Evolutionary conservation across 805 yeast species (phyloP).

Genomic region (Metschnikowia koreensis): DNA sequence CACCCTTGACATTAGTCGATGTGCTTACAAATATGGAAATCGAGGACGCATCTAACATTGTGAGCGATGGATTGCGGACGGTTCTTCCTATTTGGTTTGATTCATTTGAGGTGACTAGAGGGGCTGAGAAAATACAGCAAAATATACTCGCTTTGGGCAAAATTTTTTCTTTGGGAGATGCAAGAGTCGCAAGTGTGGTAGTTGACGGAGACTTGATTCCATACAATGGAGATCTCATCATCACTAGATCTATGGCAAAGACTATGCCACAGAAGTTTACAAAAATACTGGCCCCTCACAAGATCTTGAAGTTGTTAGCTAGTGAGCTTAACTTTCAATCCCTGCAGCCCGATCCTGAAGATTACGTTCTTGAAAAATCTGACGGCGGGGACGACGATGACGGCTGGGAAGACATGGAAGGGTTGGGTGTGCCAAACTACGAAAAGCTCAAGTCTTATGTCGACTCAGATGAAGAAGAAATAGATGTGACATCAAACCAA

Average conservation of each 20-base stretch:
- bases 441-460: constrained; percentile 62
- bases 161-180: constrained; percentile 59
- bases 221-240: constrained; percentile 58
- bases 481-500: constrained; percentile 30
- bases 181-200: constrained; percentile 45
- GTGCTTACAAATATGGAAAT: constrained; percentile 47
- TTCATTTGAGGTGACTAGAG: constrained; percentile 77
- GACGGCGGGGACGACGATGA: constrained; percentile 38
- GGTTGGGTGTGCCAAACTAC: constrained; percentile 58
- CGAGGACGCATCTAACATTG: constrained; percentile 18
- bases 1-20: constrained; percentile 58
- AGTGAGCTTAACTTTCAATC: constrained; percentile 68
- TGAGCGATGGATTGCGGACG: constrained; percentile 47
- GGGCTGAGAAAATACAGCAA: constrained; percentile 66
- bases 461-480: constrained; percentile 38
- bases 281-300: constrained; percentile 63
- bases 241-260: constrained; percentile 84
- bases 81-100: constrained; percentile 81
- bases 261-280: constrained; percentile 60
- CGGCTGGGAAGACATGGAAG: constrained; percentile 79
- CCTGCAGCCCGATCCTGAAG: constrained; percentile 46
- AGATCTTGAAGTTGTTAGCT: constrained; percentile 68
- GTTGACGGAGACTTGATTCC: constrained; percentile 81
- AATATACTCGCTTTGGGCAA: constrained; percentile 70
- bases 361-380: constrained; percentile 29